These are phyloP conservation scores for Scolecobasidium constrictum DNA, from an alignment of 2,329 filamentous ascomycete species.

Conservation along the genomic window DNA sequence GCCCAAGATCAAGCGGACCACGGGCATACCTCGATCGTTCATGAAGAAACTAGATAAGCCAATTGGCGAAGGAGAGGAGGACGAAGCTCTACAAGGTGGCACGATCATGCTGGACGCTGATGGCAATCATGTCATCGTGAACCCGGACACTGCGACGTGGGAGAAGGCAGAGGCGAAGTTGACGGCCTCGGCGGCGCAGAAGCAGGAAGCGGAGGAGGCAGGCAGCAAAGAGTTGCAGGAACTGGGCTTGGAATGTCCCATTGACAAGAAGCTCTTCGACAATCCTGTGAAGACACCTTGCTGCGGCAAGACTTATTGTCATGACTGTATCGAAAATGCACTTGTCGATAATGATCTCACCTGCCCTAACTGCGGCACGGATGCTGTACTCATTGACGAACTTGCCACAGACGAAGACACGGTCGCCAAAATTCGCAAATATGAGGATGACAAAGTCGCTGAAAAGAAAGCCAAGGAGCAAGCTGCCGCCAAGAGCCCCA, in stretches of 20 bases:
- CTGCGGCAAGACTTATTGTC: conserved; percentile 97
- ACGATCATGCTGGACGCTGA: conserved; percentile 97
- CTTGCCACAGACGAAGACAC: conserved; percentile 72
- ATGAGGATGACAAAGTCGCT: conserved; percentile 43
- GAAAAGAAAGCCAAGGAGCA: conserved; percentile 10
- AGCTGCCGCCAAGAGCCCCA: conserved; percentile 2
- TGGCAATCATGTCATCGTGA: conserved; percentile 92
- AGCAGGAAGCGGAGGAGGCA: conserved; percentile 63
- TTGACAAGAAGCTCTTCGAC: conserved; percentile 97
- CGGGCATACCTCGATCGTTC: conserved; percentile 91
- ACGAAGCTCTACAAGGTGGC: conserved; percentile 70
- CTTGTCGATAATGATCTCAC: conserved; percentile 97
- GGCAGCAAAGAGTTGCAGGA: conserved; percentile 82
- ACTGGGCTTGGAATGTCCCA: conserved; percentile 79
- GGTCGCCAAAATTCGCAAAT: conserved; percentile 67
- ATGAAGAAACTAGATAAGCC: conserved; percentile 91
- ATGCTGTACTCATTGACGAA: conserved; percentile 88
- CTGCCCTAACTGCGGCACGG: conserved; percentile 83
- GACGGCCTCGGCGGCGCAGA: conserved; percentile 72
- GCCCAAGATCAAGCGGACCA: conserved; percentile 88
- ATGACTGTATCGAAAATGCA: conserved; percentile 98
- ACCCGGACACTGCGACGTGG: conserved; percentile 93
- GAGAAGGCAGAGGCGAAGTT: conserved; percentile 93
- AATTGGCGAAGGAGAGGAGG: conserved; percentile 62
- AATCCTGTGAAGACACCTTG: conserved; percentile 98